These are phyloP conservation scores for Chlorophyllum brunneum DNA, from an alignment of 768 basidiomycete genomes.

Conservation along the genomic window DNA sequence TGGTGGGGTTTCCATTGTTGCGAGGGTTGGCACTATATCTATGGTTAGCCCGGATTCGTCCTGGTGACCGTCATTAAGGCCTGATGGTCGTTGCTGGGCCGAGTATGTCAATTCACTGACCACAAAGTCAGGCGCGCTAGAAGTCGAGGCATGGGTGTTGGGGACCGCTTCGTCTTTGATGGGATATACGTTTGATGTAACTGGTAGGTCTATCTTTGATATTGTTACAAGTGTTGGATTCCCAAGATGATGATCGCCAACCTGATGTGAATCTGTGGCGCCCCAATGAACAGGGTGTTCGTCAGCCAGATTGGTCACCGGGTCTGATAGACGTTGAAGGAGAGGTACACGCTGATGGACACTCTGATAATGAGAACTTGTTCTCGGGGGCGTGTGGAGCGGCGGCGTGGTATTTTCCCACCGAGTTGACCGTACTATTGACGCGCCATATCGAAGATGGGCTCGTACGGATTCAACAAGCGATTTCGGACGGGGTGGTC, in stretches of 20 bases:
- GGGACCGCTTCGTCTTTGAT: not conserved
- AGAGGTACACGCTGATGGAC: not conserved
- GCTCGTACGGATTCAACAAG: conserved; percentile 2
- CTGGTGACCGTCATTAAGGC: conserved; percentile 4
- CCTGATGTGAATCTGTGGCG: not conserved
- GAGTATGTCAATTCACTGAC: not conserved
- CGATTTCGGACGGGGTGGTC: not conserved
- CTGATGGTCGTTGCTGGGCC: conserved; percentile 5
- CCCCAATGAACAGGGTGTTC: not conserved
- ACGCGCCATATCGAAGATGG: not conserved
- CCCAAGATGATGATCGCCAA: not conserved
- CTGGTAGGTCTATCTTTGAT: not conserved
- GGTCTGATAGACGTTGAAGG: conserved; percentile 2
- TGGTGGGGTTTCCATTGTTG: not conserved
- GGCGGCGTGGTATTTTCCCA: not conserved
- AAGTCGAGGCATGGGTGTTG: not conserved
- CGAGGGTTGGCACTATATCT: not conserved
- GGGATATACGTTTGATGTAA: not conserved
- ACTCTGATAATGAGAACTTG: conserved; percentile 1
- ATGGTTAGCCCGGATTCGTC: not conserved
- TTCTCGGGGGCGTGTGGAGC: not conserved
- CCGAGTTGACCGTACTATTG: not conserved
- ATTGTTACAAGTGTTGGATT: not conserved
- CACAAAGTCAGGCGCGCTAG: not conserved
- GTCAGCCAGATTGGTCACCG: not conserved